Percentiles rank a stretch among this genome's conserved stretches.
These are phyloP conservation scores for Spathaspora hagerdaliae DNA, from an alignment of 805 yeast species.

Conservation along the genomic window DNA sequence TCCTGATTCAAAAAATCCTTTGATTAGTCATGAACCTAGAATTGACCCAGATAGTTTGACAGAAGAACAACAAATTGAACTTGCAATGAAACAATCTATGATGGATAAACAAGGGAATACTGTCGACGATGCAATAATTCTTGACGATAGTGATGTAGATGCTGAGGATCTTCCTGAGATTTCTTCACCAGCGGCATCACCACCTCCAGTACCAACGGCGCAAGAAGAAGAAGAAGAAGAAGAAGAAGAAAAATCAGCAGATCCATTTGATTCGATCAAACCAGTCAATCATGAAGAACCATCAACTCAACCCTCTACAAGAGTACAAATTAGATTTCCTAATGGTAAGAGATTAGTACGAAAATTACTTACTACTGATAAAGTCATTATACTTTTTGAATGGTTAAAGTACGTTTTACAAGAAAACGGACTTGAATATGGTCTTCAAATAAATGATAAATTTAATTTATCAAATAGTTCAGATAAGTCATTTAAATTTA, in stretches of 20 bases:
- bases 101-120: slow-evolving; percentile 20
- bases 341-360: slow-evolving; percentile 82
- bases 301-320: slow-evolving; percentile 54
- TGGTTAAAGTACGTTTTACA: slow-evolving; percentile 58
- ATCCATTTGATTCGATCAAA: slow-evolving; percentile 46
- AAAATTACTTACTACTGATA: slow-evolving; percentile 55
- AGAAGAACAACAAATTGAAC: slow-evolving; percentile 80
- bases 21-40: slow-evolving; percentile 54
- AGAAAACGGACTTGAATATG: slow-evolving; percentile 44
- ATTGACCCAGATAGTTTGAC: slow-evolving; percentile 63
- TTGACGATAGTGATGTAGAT: slow-evolving; percentile 13
- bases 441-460: slow-evolving; percentile 37
- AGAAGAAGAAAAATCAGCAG: slow-evolving; percentile 18
- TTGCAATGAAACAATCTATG: slow-evolving; percentile 69
- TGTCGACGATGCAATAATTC: slow-evolving; percentile 23
- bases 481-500: slow-evolving; percentile 45
- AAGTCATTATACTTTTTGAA: slow-evolving; percentile 58
- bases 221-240: slow-evolving; percentile 1
- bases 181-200: background rate
- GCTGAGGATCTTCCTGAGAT: slow-evolving; percentile 15
- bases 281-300: slow-evolving; percentile 65
- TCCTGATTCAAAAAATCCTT: slow-evolving; percentile 61
- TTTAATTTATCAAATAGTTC: slow-evolving; percentile 33
- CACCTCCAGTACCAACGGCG: background rate
- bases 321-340: slow-evolving; percentile 85